Conservation (phyloP, 495 filamentous ascomycete genomes). For the Rusavskia elegans region DNA sequence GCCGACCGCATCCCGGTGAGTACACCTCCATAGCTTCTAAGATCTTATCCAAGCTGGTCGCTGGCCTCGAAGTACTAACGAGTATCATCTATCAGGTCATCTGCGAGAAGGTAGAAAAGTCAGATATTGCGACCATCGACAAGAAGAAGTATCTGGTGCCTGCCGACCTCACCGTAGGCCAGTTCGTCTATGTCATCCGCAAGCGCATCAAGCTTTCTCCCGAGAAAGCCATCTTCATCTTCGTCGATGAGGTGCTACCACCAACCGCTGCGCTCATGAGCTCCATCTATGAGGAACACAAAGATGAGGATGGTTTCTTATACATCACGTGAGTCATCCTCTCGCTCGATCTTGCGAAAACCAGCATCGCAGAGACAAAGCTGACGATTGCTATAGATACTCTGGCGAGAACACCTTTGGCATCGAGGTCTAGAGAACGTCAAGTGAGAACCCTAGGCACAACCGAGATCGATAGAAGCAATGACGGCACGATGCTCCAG, state of each 20-base stretch:
- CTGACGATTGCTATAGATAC: conserved; percentile 49
- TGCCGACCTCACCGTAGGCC: conserved; percentile 92
- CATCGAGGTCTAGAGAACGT: conserved; percentile 10
- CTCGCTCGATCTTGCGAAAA: conserved; percentile 5
- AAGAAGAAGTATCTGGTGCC: conserved; percentile 99
- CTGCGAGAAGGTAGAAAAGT: conserved; percentile 99
- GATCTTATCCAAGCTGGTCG: background rate
- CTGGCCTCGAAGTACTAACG: background rate
- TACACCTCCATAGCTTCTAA: conserved; percentile 11
- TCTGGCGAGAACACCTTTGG: conserved; percentile 99
- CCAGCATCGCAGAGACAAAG: background rate
- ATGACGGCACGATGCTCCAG: background rate
- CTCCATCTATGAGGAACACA: conserved; percentile 99
- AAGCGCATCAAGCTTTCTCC: conserved; percentile 99
- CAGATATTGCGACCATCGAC: conserved; percentile 98
- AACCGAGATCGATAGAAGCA: background rate
- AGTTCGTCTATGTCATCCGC: conserved; percentile 99
- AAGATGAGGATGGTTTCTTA: conserved; percentile 45
- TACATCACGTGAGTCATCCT: conserved; percentile 37
- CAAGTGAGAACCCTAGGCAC: background rate
- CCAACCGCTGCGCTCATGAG: conserved; percentile 97
- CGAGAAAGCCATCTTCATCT: conserved; percentile 99
- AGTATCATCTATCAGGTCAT: conserved; percentile 53
- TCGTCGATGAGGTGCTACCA: conserved; percentile 95
- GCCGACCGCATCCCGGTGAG: conserved; percentile 94